phyloP scores from a whole-genome alignment of 768 basidiomycete species.

The Suillus subalutaceus region DNA sequence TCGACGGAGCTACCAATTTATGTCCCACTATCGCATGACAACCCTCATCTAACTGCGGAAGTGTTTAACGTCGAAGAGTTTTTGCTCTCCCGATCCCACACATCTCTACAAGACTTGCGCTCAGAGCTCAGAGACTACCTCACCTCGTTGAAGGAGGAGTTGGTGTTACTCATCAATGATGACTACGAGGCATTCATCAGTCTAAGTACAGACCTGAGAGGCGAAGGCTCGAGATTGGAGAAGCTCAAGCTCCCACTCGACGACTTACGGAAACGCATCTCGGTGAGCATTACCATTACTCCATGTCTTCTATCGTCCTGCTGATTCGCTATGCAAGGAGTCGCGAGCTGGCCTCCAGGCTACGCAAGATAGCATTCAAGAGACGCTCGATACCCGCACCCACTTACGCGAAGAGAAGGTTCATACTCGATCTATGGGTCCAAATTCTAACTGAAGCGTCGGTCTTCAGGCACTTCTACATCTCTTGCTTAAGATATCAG shows the following conservation, averaged over 20 bases:
- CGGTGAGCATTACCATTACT: slow-evolving; percentile 50
- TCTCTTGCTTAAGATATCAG: slow-evolving; percentile 88
- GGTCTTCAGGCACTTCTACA: slow-evolving; percentile 72
- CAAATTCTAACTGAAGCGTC: slow-evolving; percentile 13
- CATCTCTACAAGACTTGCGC: slow-evolving; percentile 85
- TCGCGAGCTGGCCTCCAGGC: slow-evolving; percentile 63
- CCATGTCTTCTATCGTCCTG: slow-evolving; percentile 1
- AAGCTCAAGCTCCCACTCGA: slow-evolving; percentile 69
- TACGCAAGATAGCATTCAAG: slow-evolving; percentile 75
- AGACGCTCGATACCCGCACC: slow-evolving; percentile 76
- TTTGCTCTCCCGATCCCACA: slow-evolving; percentile 82
- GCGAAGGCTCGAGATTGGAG: slow-evolving; percentile 75
- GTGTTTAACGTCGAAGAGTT: slow-evolving; percentile 85
- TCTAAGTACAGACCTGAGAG: slow-evolving; percentile 88
- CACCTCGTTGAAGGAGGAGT: slow-evolving; percentile 83
- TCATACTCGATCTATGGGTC: slow-evolving; percentile 7
- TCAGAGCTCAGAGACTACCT: slow-evolving; percentile 87
- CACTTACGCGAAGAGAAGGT: slow-evolving; percentile 85
- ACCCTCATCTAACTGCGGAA: slow-evolving; percentile 68
- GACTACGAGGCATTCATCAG: slow-evolving; percentile 99
- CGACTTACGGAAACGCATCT: slow-evolving; percentile 63
- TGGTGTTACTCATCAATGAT: slow-evolving; percentile 94
- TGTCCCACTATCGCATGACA: slow-evolving; percentile 77
- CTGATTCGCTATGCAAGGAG: slow-evolving; percentile 41
- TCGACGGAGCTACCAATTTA: slow-evolving; percentile 57